Conservation (phyloP, 345 rosid genomes). For the Hypericum perforatum region DNA sequence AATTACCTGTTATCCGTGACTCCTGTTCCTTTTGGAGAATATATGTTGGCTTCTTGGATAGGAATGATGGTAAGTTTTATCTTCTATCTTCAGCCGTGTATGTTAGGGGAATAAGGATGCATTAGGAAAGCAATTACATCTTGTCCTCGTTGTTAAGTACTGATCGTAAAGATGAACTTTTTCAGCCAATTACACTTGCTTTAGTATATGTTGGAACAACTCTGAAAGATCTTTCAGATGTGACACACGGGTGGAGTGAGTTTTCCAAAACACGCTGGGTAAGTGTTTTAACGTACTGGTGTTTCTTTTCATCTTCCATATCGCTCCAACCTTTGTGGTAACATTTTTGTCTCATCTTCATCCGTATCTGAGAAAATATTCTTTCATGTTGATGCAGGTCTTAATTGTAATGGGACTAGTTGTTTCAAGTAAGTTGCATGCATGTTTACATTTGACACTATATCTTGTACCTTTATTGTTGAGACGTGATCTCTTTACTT, state of each 20-base stretch:
- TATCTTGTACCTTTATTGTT: too few species aligned
- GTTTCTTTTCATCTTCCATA: neutral
- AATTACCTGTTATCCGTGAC: slow-evolving; percentile 52
- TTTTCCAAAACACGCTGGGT: slow-evolving; percentile 42
- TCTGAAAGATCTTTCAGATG: slow-evolving; percentile 45
- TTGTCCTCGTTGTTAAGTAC: too few species aligned
- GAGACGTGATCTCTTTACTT: too few species aligned
- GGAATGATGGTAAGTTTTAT: slow-evolving; percentile 46
- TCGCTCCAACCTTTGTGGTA: neutral
- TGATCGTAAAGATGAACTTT: neutral
- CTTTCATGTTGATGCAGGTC: too few species aligned
- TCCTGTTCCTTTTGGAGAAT: slow-evolving; percentile 39
- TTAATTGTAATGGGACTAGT: too few species aligned
- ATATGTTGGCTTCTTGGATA: slow-evolving; percentile 43
- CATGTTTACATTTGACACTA: too few species aligned
- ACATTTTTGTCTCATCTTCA: neutral
- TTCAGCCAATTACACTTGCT: slow-evolving; percentile 45
- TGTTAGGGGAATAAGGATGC: too few species aligned
- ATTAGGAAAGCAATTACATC: too few species aligned
- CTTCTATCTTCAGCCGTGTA: neutral
- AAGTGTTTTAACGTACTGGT: slow-evolving; percentile 6
- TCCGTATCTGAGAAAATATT: neutral
- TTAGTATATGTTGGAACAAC: slow-evolving; percentile 51
- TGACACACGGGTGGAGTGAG: slow-evolving; percentile 43
- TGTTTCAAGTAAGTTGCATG: too few species aligned